Conservation (phyloP, 1,139 yeast genomes). For the Spathaspora sp. region DNA sequence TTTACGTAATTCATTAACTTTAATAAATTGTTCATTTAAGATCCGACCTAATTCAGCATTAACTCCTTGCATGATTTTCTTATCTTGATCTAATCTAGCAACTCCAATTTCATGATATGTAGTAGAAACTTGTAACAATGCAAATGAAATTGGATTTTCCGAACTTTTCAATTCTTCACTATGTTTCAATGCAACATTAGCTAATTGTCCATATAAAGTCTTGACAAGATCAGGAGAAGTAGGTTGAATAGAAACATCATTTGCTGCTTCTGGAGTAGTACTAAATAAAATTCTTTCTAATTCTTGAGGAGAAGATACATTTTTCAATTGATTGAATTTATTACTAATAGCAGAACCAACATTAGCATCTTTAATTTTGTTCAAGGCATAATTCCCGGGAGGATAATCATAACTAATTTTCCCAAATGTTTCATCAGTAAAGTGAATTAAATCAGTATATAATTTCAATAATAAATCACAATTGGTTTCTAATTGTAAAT, state of each 20-base stretch:
- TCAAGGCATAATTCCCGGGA: conserved; percentile 55
- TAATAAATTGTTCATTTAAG: conserved; percentile 57
- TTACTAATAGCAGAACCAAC: conserved; percentile 56
- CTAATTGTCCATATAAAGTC: conserved; percentile 46
- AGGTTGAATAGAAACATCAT: conserved; percentile 29
- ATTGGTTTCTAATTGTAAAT: conserved; percentile 61
- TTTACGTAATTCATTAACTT: conserved; percentile 60
- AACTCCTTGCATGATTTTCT: conserved; percentile 54
- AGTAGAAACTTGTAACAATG: conserved; percentile 55
- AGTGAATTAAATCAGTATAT: conserved; percentile 57
- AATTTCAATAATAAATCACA: conserved; percentile 62
- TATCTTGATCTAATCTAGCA: conserved; percentile 66
- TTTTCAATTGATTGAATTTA: conserved; percentile 58
- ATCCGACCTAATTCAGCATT: conserved; percentile 52
- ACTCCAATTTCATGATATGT: conserved; percentile 60
- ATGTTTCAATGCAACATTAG: conserved; percentile 34
- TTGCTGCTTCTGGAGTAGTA: conserved; percentile 12
- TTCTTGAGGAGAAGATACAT: conserved; percentile 62
- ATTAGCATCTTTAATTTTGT: conserved; percentile 54
- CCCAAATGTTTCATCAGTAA: conserved; percentile 60
- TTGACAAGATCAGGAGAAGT: conserved; percentile 37
- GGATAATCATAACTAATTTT: conserved; percentile 73
- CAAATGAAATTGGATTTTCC: conserved; percentile 50
- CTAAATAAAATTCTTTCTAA: conserved; percentile 54
- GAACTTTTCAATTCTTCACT: conserved; percentile 43